Conservation (phyloP, 495 filamentous ascomycete species). For the Penicillium daleae region DNA sequence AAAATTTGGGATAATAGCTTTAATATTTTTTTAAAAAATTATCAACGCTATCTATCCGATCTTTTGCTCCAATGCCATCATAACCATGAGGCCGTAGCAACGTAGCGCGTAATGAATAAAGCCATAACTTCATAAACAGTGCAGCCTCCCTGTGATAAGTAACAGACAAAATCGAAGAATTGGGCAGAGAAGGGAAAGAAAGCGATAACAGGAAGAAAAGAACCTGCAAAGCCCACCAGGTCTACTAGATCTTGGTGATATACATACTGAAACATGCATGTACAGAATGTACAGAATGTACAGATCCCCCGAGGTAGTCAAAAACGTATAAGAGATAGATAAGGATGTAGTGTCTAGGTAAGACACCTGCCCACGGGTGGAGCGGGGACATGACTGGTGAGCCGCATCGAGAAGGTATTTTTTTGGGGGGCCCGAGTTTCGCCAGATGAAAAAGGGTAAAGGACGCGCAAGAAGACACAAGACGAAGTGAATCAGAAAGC, state of each 20-base stretch:
- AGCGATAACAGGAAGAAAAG: neutral
- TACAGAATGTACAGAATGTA: constrained; percentile 1
- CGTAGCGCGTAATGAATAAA: neutral
- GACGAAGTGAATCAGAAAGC: neutral
- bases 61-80: neutral
- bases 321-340: neutral
- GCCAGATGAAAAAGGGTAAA: neutral
- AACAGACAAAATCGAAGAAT: neutral
- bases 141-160: neutral
- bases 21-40: neutral
- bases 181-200: neutral
- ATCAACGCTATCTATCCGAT: neutral
- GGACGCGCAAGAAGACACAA: neutral
- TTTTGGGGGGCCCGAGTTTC: neutral
- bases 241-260: constrained; percentile 3
- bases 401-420: neutral
- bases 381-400: neutral
- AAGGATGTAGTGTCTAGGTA: neutral
- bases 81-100: neutral
- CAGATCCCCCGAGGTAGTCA: neutral
- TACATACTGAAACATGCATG: neutral
- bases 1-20: neutral
- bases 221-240: neutral
- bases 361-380: neutral
- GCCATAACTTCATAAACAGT: neutral